Percentiles rank a stretch among this genome's conserved stretches.
Conservation (phyloP, 495 filamentous ascomycete species). For the Pyrenula aspistea region DNA sequence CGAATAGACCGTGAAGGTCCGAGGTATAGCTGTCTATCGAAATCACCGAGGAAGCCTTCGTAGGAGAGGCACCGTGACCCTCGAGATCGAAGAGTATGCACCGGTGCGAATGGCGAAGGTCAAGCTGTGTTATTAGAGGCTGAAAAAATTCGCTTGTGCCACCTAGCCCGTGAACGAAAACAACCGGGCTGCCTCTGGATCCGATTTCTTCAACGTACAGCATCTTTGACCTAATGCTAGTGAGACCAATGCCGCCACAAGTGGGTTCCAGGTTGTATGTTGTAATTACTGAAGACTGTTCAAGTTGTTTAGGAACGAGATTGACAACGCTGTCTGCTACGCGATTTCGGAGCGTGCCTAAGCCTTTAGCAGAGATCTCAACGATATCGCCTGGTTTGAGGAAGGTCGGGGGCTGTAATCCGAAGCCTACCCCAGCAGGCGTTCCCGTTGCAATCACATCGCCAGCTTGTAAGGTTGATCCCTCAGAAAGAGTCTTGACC, state of each 20-base stretch:
- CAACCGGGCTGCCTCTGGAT: slow-evolving; percentile 9
- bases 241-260: not conserved
- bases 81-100: slow-evolving; percentile 33
- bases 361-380: slow-evolving; percentile 35
- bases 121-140: slow-evolving; percentile 23
- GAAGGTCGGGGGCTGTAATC: slow-evolving; percentile 41
- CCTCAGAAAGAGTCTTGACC: slow-evolving; percentile 62
- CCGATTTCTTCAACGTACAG: not conserved
- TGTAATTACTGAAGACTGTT: not conserved
- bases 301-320: not conserved
- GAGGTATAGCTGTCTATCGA: slow-evolving; percentile 27
- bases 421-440: slow-evolving; percentile 33
- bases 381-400: slow-evolving; percentile 50
- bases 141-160: slow-evolving; percentile 26
- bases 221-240: not conserved
- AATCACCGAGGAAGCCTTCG: slow-evolving; percentile 23
- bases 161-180: slow-evolving; percentile 42
- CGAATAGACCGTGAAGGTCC: slow-evolving; percentile 27
- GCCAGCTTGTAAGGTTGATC: slow-evolving; percentile 65
- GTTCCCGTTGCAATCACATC: slow-evolving; percentile 83
- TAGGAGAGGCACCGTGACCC: slow-evolving; percentile 39
- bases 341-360: slow-evolving; percentile 6
- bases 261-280: not conserved
- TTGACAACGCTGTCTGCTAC: not conserved
- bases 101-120: slow-evolving; percentile 10